A percentile compares a stretch with the other conserved stretches of the same genome.
Evolutionary conservation across 345 rosid genomes (phyloP).

Genomic region (Eucalyptus paniculata): DNA sequence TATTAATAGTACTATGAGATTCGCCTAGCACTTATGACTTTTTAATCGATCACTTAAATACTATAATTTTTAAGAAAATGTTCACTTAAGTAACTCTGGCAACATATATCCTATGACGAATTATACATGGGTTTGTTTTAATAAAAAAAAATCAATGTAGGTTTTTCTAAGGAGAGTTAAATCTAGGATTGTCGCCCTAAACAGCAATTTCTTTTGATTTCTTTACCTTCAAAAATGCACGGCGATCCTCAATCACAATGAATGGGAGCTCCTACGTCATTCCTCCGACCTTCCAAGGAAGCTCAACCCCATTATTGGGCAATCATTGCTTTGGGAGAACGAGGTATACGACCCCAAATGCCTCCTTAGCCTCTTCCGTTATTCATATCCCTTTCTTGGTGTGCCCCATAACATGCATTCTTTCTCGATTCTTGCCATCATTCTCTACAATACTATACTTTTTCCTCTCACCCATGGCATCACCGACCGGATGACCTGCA

Average conservation of each 20-base stretch:
- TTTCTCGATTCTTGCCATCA: constrained; percentile 33
- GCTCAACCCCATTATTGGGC: constrained; percentile 47
- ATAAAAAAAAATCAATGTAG: background rate
- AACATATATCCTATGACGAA: background rate
- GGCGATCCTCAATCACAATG: constrained; percentile 23
- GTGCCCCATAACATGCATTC: constrained; percentile 27
- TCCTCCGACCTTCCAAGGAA: constrained; percentile 16
- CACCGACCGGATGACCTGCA: constrained; percentile 20
- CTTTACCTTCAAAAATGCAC: background rate
- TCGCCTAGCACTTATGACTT: background rate
- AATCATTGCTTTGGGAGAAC: constrained; percentile 32
- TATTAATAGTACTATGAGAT: background rate
- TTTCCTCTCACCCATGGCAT: constrained; percentile 22
- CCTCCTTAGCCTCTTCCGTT: constrained; percentile 53
- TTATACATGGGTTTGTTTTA: background rate
- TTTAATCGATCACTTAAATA: background rate
- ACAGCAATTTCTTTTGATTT: background rate
- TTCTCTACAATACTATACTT: constrained; percentile 28
- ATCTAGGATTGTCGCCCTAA: background rate
- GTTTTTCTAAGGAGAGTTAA: background rate
- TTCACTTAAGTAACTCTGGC: background rate
- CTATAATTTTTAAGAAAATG: background rate
- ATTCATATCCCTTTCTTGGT: constrained; percentile 23
- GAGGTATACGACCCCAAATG: constrained; percentile 30
- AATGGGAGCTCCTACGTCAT: constrained; percentile 30